Evolutionary conservation across 495 filamentous ascomycete species (phyloP).

Genomic region (Penicillium flavigenum): DNA sequence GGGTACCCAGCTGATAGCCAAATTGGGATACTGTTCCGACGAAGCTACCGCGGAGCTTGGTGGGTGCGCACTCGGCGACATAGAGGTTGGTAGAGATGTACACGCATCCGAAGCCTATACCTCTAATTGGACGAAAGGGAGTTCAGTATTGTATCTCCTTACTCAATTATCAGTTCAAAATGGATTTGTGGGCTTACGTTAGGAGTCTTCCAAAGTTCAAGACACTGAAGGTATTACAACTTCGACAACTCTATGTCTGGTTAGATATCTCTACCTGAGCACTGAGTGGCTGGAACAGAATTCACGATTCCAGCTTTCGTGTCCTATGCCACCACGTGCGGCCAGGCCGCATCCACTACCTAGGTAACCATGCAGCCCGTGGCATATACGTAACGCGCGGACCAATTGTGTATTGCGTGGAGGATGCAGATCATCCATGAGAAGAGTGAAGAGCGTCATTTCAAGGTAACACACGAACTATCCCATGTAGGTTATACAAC

Average conservation of each 20-base stretch:
- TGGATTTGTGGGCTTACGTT: slow-evolving; percentile 21
- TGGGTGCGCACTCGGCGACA: slow-evolving; percentile 39
- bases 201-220: slow-evolving; percentile 36
- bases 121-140: slow-evolving; percentile 12
- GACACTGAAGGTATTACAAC: slow-evolving; percentile 39
- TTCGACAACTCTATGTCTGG: slow-evolving; percentile 27
- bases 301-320: slow-evolving; percentile 34
- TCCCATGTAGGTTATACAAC: neutral
- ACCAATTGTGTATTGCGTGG: slow-evolving; percentile 58
- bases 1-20: slow-evolving; percentile 30
- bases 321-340: slow-evolving; percentile 46
- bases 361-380: slow-evolving; percentile 51
- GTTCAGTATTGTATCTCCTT: no score
- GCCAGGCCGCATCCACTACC: slow-evolving; percentile 52
- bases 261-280: slow-evolving; percentile 47
- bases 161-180: slow-evolving; percentile 4
- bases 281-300: slow-evolving; percentile 35
- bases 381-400: slow-evolving; percentile 49
- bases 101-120: slow-evolving; percentile 39
- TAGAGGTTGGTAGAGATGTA: slow-evolving; percentile 42
- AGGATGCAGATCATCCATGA: slow-evolving; percentile 58
- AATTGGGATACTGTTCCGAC: slow-evolving; percentile 39
- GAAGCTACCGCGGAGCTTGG: slow-evolving; percentile 34
- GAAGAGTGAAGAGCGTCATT: slow-evolving; percentile 47
- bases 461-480: slow-evolving; percentile 39